Percentiles rank a stretch among this genome's conserved stretches.
Conservation (phyloP, 192 early-diverging fungal genomes). For the Coemansia sp. region DNA sequence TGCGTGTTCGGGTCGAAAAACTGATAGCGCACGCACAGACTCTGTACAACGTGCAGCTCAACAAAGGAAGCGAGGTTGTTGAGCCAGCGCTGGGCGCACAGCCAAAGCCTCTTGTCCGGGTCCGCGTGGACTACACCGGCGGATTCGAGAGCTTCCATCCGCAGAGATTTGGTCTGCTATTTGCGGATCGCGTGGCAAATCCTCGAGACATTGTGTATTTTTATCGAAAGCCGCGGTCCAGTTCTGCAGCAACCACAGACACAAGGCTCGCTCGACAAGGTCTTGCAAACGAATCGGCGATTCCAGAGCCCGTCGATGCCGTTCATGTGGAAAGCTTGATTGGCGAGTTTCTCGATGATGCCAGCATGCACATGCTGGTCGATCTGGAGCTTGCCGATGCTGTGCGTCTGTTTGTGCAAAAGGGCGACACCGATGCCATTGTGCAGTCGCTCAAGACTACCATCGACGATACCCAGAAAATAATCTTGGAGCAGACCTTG, state of each 20-base stretch:
- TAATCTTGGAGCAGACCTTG: constrained; percentile 4
- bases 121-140: constrained; percentile 87
- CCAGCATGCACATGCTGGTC: constrained; percentile 68
- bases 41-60: constrained; percentile 57
- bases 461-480: constrained; percentile 33
- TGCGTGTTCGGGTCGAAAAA: constrained; percentile 55
- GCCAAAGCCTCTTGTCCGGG: constrained; percentile 72
- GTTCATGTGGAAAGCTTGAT: constrained; percentile 77
- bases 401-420: constrained; percentile 75
- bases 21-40: constrained; percentile 68
- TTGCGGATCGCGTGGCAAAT: constrained; percentile 83
- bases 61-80: constrained; percentile 16
- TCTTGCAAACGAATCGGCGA: constrained; percentile 24
- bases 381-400: constrained; percentile 77
- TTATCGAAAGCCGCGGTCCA: constrained; percentile 58
- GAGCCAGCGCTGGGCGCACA: constrained; percentile 48
- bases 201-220: constrained; percentile 85
- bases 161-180: constrained; percentile 78
- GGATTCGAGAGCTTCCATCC: constrained; percentile 84
- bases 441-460: constrained; percentile 59
- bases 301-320: constrained; percentile 68
- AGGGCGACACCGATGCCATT: constrained; percentile 84
- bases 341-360: constrained; percentile 67
- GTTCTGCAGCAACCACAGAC: constrained; percentile 3
- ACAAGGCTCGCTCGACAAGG: neutral